Evolutionary conservation across 2,329 filamentous ascomycete genomes (phyloP), one percentile per base, ranked within the genome.

Genomic region (Xylariaceae sp.): DNA sequence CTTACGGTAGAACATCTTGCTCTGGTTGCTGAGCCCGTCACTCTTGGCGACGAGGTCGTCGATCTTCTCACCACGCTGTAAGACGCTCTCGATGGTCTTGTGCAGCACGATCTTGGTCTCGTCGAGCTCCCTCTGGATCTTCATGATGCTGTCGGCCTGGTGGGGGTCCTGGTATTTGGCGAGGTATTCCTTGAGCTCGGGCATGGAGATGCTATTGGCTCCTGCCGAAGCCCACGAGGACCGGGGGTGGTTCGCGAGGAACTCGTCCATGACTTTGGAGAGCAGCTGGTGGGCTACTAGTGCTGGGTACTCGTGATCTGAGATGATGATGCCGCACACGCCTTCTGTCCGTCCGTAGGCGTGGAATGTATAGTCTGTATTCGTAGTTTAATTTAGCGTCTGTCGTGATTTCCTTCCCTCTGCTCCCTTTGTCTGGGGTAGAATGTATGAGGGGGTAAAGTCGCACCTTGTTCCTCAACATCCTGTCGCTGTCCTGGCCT

Each of bases 51-150:
- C 93, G 63, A 99, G 74, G 64, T 88, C 89, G 68, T 97, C 93
- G 62, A 99, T 90, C 81, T 97, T 97, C 83, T 97, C 92, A 40
- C 92, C 94, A 56, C 94, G 83, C 77, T 97, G 87, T 66, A 97
- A 72, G 47, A 87, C 86, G 65, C 84, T 89, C 76, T 96, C 88
- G 64, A 96, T 97, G 42, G 94, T 97, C 82, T 97, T 96, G 76
- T 97, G 91, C 64, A 99, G 79, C 54, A 96, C 87, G 67, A 96
- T 92, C 82, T 97, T 97, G 55, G 93, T 97, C 79, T 97, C 92
- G 67, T 97, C 92, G 56, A 99, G 80, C 76, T 99, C 91, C 75
- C 90, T 88, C 73, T 97, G 93, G 65, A 99, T 97, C 80, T 90
- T 92, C 78, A 90, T 83, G 69, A 97, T 95, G 73, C 87, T 93